These are phyloP conservation scores for Magnaporthales sp. DNA, from an alignment of 2,329 filamentous ascomycete species.

Conservation along the genomic window DNA sequence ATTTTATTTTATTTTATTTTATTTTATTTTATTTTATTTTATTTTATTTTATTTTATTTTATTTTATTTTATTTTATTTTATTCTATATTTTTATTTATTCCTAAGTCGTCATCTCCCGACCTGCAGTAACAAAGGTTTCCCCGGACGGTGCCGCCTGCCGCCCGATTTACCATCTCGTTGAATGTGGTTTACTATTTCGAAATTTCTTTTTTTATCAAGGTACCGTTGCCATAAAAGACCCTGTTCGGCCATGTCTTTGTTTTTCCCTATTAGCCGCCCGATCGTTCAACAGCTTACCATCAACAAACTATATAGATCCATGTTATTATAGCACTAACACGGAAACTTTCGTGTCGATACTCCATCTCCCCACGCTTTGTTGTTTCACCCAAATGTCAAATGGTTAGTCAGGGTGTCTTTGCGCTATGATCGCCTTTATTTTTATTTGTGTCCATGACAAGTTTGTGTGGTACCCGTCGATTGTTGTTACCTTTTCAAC, in stretches of 20 bases:
- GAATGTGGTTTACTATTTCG: not conserved
- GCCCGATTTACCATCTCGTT: not conserved
- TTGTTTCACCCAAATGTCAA: not conserved
- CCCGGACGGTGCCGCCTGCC: not conserved
- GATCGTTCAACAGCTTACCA: not conserved
- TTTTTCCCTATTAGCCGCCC: not conserved
- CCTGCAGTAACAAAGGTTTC: not conserved
- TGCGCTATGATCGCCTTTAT: not conserved
- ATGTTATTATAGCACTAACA: not conserved
- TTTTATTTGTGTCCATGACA: not conserved
- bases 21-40: no score
- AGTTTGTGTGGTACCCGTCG: no score
- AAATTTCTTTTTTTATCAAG: no score
- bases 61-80: no score
- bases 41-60: no score
- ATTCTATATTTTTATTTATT: no score
- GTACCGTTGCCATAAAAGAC: no score
- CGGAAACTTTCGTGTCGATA: not conserved
- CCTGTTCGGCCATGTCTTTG: no score
- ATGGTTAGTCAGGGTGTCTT: not conserved
- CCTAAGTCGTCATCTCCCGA: not conserved
- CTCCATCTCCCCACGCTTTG: not conserved
- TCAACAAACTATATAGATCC: not conserved
- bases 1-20: no score
- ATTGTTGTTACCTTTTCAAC: no score